Evolutionary conservation across 2,329 filamentous ascomycete species (phyloP).

Genomic region (Orbilia quercus): DNA sequence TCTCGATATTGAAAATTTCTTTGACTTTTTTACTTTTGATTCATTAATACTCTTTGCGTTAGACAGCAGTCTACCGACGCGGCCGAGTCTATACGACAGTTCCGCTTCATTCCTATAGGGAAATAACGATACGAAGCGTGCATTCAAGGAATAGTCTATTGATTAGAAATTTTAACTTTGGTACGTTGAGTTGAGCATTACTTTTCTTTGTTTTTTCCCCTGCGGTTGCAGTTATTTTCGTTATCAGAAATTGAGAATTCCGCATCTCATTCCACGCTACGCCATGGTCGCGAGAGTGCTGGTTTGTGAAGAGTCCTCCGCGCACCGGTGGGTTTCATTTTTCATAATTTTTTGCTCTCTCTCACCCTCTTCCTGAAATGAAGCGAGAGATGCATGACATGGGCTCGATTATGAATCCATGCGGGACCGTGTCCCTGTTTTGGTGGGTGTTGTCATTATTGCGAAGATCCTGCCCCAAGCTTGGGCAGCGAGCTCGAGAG

Average conservation of each 20-base stretch:
- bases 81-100: slow-evolving; percentile 12
- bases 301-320: background rate
- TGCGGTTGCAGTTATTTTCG: background rate
- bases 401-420: slow-evolving; percentile 25
- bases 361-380: background rate
- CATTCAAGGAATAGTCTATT: slow-evolving; percentile 6
- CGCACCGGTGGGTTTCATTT: slow-evolving; percentile 13
- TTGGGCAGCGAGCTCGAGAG: slow-evolving; percentile 37
- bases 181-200: slow-evolving; percentile 2
- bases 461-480: slow-evolving; percentile 40
- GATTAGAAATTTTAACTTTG: slow-evolving; percentile 1
- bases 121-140: slow-evolving; percentile 10
- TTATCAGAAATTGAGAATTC: slow-evolving; percentile 1
- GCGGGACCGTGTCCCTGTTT: slow-evolving; percentile 50
- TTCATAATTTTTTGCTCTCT: background rate
- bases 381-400: slow-evolving; percentile 20
- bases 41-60: no score
- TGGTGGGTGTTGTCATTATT: slow-evolving; percentile 47
- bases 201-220: background rate
- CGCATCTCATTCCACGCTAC: slow-evolving; percentile 1
- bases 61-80: slow-evolving; percentile 23
- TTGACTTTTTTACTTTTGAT: background rate
- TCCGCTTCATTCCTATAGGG: slow-evolving; percentile 53
- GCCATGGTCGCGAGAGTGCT: background rate
- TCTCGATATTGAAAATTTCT: background rate